Evolutionary conservation across 106 monocot genomes (phyloP).

Genomic region (Posidonia australis): DNA sequence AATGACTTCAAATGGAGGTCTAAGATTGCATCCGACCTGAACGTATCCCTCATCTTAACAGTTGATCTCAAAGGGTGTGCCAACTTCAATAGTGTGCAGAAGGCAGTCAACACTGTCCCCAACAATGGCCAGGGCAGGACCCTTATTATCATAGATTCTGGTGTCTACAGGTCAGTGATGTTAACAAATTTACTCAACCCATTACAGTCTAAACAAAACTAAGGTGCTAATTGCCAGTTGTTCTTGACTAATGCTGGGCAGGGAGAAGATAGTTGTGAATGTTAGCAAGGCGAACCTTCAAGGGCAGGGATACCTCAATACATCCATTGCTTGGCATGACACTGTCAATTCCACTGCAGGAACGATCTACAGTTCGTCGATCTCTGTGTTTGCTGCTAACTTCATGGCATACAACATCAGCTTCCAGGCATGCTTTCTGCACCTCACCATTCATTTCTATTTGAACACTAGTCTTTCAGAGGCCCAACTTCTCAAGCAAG

Average conservation of each 20-base stretch:
- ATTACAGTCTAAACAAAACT: too few species aligned
- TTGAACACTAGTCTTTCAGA: too few species aligned
- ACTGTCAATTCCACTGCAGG: slow-evolving; percentile 54
- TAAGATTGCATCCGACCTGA: slow-evolving; percentile 19
- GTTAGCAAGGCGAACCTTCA: slow-evolving; percentile 50
- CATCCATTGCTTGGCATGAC: slow-evolving; percentile 51
- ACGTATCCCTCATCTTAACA: slow-evolving; percentile 29
- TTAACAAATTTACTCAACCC: not conserved
- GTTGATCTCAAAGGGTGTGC: slow-evolving; percentile 57
- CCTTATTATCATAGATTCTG: slow-evolving; percentile 44
- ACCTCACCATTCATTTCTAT: too few species aligned
- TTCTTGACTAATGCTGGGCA: slow-evolving; percentile 2
- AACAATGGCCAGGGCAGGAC: slow-evolving; percentile 34
- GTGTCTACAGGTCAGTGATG: slow-evolving; percentile 41
- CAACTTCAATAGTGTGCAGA: slow-evolving; percentile 62
- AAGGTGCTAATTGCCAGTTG: not conserved
- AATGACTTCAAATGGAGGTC: slow-evolving; percentile 32
- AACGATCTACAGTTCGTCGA: slow-evolving; percentile 35
- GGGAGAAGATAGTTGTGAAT: slow-evolving; percentile 56
- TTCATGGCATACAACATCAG: slow-evolving; percentile 58
- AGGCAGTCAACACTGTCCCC: slow-evolving; percentile 55
- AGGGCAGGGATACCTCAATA: slow-evolving; percentile 48
- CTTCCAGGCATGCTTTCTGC: slow-evolving; percentile 33
- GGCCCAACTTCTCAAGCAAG: too few species aligned
- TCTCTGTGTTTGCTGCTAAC: slow-evolving; percentile 44